Evolutionary conservation across 2,329 filamentous ascomycete genomes (phyloP).

Genomic region (Diaporthe aspalathi): DNA sequence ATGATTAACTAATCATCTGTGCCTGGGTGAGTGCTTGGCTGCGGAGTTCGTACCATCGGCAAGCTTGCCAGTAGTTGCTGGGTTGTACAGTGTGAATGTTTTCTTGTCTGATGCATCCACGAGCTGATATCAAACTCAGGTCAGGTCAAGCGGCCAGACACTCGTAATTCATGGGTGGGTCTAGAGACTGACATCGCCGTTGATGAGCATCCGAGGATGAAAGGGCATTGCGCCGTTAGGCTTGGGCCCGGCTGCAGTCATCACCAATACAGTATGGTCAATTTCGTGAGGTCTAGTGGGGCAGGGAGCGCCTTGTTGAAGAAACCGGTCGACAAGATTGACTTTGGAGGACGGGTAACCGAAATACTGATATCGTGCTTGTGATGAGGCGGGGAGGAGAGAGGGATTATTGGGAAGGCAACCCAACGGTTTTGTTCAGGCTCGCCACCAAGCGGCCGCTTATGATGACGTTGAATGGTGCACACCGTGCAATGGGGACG

Average conservation of each 20-base stretch:
- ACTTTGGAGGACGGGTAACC: not conserved
- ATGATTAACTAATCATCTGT: not conserved
- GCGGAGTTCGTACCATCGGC: slow-evolving; percentile 45
- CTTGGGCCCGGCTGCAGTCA: slow-evolving; percentile 6
- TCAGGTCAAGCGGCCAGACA: too few relatives aligned
- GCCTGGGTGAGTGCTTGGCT: not conserved
- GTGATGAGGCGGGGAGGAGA: not conserved
- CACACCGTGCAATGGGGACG: not conserved
- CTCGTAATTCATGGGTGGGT: too few relatives aligned
- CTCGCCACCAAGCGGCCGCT: not conserved
- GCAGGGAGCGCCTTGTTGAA: too few relatives aligned
- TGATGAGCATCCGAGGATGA: slow-evolving; percentile 60
- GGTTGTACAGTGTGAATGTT: slow-evolving; percentile 59
- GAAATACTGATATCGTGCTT: not conserved
- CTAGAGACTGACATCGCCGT: slow-evolving; percentile 55
- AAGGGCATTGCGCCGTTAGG: slow-evolving; percentile 21
- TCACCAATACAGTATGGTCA: not conserved
- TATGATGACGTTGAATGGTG: not conserved
- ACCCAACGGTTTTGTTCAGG: not conserved
- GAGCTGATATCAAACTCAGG: slow-evolving; percentile 48
- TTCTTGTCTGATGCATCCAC: slow-evolving; percentile 57
- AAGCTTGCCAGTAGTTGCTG: slow-evolving; percentile 53
- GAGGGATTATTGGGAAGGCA: not conserved
- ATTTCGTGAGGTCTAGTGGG: not conserved
- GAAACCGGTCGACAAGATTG: not conserved